Evolutionary conservation across 768 basidiomycete species (phyloP).

Genomic region (Xerocomellus chrysenteron): DNA sequence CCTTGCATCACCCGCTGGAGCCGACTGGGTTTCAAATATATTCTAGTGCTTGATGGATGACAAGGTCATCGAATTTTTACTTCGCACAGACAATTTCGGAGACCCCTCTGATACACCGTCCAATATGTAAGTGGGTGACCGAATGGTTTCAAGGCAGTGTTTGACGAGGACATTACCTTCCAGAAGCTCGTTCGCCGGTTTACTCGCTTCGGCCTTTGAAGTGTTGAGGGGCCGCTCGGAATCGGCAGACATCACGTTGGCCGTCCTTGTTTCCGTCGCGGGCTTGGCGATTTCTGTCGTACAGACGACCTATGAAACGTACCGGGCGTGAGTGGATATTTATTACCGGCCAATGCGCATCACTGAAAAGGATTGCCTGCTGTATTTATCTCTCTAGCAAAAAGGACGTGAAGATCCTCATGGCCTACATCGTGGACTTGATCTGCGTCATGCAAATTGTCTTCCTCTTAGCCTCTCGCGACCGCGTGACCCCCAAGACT

Average conservation of each 20-base stretch:
- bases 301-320: not conserved
- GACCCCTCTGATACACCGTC: not conserved
- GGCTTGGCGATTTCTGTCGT: not conserved
- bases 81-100: constrained; percentile 4
- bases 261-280: not conserved
- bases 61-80: not conserved
- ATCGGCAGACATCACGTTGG: not conserved
- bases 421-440: constrained; percentile 14
- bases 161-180: not conserved
- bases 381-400: not conserved
- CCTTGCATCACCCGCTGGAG: not conserved
- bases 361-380: not conserved
- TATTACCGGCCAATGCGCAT: not conserved
- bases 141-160: not conserved
- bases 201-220: not conserved
- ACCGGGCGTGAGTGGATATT: constrained; percentile 5
- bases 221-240: not conserved
- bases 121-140: not conserved
- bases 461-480: not conserved
- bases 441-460: constrained; percentile 16
- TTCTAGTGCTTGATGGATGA: constrained; percentile 12
- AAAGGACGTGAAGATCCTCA: constrained; percentile 12
- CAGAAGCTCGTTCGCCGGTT: not conserved
- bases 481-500: not conserved
- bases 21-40: not conserved